Conservation (phyloP, 2,329 filamentous ascomycete species). For the Ciborinia camelliae region DNA sequence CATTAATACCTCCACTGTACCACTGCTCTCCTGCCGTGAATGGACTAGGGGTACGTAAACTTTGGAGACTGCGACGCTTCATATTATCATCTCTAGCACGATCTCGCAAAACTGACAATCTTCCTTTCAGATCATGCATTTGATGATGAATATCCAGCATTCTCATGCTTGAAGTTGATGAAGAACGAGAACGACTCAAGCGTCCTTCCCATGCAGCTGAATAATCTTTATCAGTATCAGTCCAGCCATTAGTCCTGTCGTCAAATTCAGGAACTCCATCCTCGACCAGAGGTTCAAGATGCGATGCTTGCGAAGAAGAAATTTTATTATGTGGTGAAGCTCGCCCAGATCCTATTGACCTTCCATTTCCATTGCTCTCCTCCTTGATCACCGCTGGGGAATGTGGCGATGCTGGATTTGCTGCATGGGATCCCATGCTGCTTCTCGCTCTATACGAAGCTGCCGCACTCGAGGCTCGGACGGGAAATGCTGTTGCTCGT, state of each 20-base stretch:
- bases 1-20: conserved; percentile 33
- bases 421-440: conserved; percentile 29
- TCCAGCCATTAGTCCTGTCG: conserved; percentile 27
- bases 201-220: conserved; percentile 24
- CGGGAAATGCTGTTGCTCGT: conserved; percentile 45
- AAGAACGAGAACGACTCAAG: conserved; percentile 36
- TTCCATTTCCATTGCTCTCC: conserved; percentile 18
- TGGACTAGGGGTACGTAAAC: conserved; percentile 54
- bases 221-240: conserved; percentile 29
- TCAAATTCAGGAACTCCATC: conserved; percentile 42
- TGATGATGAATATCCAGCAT: conserved; percentile 61
- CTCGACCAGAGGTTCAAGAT: conserved; percentile 54
- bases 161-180: conserved; percentile 40
- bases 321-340: conserved; percentile 26
- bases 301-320: conserved; percentile 32
- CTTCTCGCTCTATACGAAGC: conserved; percentile 45
- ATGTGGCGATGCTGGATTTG: conserved; percentile 19
- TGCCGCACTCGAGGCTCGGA: conserved; percentile 62
- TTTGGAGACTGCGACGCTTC: conserved; percentile 59
- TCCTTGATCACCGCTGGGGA: conserved; percentile 22
- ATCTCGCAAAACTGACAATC: conserved; percentile 63
- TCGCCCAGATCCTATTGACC: conserved; percentile 16
- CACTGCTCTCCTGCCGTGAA: conserved; percentile 39
- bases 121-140: conserved; percentile 65
- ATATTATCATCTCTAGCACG: conserved; percentile 62